phyloP scores from a whole-genome alignment of 495 filamentous ascomycete species.

The Aspergillus saccharolyticus region DNA sequence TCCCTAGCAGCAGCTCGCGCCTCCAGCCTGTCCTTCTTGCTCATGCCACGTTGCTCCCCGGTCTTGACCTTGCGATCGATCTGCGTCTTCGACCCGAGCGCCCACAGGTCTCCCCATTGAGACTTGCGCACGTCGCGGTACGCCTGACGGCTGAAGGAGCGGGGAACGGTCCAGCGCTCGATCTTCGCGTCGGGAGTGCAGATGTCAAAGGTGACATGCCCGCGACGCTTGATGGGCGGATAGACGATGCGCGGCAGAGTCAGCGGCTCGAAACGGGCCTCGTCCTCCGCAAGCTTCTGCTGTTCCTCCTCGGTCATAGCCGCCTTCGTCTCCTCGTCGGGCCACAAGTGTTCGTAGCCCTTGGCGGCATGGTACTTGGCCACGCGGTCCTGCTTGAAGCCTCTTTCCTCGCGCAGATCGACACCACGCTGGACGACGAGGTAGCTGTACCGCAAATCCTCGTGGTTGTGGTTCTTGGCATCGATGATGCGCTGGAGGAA shows the following conservation, averaged over 20 bases:
- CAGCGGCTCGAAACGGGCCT: conserved; percentile 47
- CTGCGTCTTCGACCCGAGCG: conserved; percentile 86
- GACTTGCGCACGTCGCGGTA: conserved; percentile 90
- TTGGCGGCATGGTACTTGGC: conserved; percentile 48
- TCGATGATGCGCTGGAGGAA: conserved; percentile 79
- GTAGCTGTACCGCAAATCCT: conserved; percentile 86
- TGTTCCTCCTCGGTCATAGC: conserved; percentile 6
- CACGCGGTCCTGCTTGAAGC: conserved; percentile 36
- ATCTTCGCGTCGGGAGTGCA: conserved; percentile 82
- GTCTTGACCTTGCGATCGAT: conserved; percentile 55
- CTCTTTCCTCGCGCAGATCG: conserved; percentile 41
- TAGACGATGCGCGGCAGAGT: conserved; percentile 74
- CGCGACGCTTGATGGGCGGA: conserved; percentile 76
- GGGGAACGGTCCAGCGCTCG: conserved; percentile 92
- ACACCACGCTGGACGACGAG: conserved; percentile 77
- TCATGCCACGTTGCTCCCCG: conserved; percentile 53
- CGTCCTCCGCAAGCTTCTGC: conserved; percentile 5
- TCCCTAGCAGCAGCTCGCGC: conserved; percentile 26
- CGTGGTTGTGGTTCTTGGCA: conserved; percentile 69
- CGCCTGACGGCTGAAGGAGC: conserved; percentile 69
- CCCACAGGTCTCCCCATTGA: conserved; percentile 92
- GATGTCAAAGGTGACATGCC: conserved; percentile 83
- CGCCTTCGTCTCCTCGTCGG: conserved; percentile 11
- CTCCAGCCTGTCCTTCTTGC: conserved; percentile 43
- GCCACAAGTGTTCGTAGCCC: conserved; percentile 36